Evolutionary conservation across 2,329 filamentous ascomycete species (phyloP), one percentile per base, ranked within the genome.

Genomic region (Epicoccum nigrum): DNA sequence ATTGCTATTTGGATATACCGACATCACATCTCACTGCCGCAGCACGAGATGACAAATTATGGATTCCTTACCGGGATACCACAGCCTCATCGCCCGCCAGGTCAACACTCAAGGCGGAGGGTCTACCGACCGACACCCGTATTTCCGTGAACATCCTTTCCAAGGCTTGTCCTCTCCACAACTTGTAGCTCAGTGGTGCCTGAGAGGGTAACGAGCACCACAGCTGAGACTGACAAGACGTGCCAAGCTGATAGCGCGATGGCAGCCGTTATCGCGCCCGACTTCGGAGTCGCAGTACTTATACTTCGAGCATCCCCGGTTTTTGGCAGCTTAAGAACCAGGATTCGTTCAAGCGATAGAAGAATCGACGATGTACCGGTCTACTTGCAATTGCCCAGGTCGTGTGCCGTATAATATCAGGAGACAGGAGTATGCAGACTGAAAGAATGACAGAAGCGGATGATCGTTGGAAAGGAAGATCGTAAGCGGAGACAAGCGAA

Each of bases 231-330:
- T 17, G 50, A 53, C 50, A 53, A 53, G 50, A 39, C 44, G 32
- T 16, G 50, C 50, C 50, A 53, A 53, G 50, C 33, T 44, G 50
- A 53, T 53, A 34, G 51, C 45, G 51, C 35, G 48, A 49, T 48
- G 39, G 17, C 33, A 48, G 45, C 40, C 31, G 39, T 41, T 32
- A 54, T 54, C 45, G 51, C 51, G 23, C 40, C 51, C 51, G 51
- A 49, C 17, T 48, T 54, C 45, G 51, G 45, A 54, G 39, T 23
- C 3, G 25, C 34, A 45, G 40, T 45, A 54, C 45, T 54, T 49
- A 49, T 48, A 54, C 39, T 19, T 30, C 17, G 27, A 30, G 4
- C 4, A 28, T 34, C 38, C 49, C 49, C 43, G 28, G 33, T n/a
- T n/a, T n/a, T n/a, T n/a, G n/a, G n/a, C n/a, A n/a, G n/a, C n/a